Evolutionary conservation across 345 rosid species (phyloP), one percentile per base, ranked within the genome.

Genomic region (Syzygium aqueum): DNA sequence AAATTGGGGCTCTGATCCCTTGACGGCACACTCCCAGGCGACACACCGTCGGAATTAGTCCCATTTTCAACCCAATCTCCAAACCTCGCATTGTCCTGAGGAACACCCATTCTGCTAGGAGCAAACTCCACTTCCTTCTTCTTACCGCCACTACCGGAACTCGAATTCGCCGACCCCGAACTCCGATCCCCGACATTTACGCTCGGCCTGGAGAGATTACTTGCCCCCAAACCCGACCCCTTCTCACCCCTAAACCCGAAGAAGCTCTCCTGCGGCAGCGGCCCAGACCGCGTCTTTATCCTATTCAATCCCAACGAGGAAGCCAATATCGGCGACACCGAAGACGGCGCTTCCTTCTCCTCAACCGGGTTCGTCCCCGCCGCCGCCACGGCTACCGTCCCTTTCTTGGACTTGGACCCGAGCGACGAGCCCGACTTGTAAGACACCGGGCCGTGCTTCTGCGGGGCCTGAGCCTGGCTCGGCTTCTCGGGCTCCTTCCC

Each of bases 231-330:
- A 87, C 46, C 93, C 63, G 61, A 56, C 14, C 92, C 95, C 53
- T 92, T 93, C 78, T 95, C 98, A 13, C 93, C 95, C 82, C 94
- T 90, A 51, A 92, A 95, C 85, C 95, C 91, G 21, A 94, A 98
- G 85, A 93, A 93, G 85, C 95, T 96, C 89, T 96, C 99, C 89
- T 94, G 95, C 4, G 97, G 98, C 95, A 98, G 91, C 12, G 99
- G 99, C 23, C 99, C 98, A 11, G 99, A 98, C 90, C 99, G 91
- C 49, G 99, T 98, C 93, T 98, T 98, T 86, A 98, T 98, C 93
- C 93, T 91, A 87, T 96, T 96, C 90, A 98, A 88, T 15, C 99
- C 99, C 49, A 98, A 88, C n/a, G 99, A 98, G 33, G 99, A 96
- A 3, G 99, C 98, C 88, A 98, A 88, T 63, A 98, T 94, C 0